Percentiles rank a stretch among this genome's conserved stretches.
Evolutionary conservation across 2,329 filamentous ascomycete species (phyloP).

Genomic region (Paracoccidioides lutzii): DNA sequence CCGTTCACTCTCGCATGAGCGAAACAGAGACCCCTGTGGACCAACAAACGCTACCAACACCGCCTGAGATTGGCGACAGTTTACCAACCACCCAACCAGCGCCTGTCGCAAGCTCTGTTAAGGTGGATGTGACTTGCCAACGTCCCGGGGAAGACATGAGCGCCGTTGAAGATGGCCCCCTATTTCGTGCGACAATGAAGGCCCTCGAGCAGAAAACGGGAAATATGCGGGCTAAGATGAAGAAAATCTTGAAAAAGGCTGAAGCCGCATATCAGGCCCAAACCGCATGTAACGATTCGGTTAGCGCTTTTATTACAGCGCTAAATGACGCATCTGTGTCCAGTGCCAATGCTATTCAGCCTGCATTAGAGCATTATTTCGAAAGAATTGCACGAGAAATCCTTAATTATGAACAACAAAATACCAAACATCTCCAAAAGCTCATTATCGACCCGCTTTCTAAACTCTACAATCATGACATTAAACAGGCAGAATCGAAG

Average conservation of each 20-base stretch:
- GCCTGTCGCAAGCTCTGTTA: constrained; percentile 39
- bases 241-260: constrained; percentile 88
- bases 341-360: constrained; percentile 93
- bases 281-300: constrained; percentile 70
- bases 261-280: constrained; percentile 76
- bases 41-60: constrained; percentile 13
- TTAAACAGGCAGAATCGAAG: constrained; percentile 94
- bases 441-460: constrained; percentile 89
- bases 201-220: constrained; percentile 91
- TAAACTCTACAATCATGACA: constrained; percentile 86
- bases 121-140: constrained; percentile 76
- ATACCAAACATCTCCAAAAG: constrained; percentile 71
- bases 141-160: constrained; percentile 76
- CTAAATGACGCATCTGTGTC: constrained; percentile 77
- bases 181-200: constrained; percentile 95
- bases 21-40: constrained; percentile 46
- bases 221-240: constrained; percentile 87
- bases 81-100: constrained; percentile 18
- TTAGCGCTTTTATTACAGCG: constrained; percentile 69
- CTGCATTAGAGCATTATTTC: constrained; percentile 94
- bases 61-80: constrained; percentile 2
- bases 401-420: constrained; percentile 70
- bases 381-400: constrained; percentile 93
- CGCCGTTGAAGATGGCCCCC: constrained; percentile 76
- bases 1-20: constrained; percentile 70